These are phyloP conservation scores for Mycena rosella DNA, from an alignment of 768 basidiomycete species.

Conservation along the genomic window DNA sequence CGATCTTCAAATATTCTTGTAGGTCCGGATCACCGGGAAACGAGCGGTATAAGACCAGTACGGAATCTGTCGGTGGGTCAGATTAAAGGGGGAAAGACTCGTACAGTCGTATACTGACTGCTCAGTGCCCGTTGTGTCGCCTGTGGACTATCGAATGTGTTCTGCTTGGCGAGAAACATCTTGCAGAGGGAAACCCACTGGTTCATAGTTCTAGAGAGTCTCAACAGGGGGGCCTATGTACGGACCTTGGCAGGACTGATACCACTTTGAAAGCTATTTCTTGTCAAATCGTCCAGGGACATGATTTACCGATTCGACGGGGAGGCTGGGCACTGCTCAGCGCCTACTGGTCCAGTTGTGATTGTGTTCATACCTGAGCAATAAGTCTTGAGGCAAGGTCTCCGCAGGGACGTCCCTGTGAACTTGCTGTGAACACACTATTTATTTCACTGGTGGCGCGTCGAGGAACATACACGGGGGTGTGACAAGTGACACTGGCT, in stretches of 20 bases:
- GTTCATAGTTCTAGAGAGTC: constrained; percentile 24
- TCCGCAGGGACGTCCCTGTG: no score
- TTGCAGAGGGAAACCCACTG: constrained; percentile 80
- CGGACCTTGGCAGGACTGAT: constrained; percentile 73
- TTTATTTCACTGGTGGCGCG: no score
- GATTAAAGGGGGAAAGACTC: neutral
- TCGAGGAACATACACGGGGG: neutral
- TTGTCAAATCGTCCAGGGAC: constrained; percentile 78
- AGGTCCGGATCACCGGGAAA: constrained; percentile 80
- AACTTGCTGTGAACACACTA: no score
- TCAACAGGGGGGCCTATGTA: constrained; percentile 15
- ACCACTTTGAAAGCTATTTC: constrained; percentile 81
- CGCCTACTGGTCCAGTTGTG: no score
- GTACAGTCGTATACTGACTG: constrained; percentile 59
- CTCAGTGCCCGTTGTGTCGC: constrained; percentile 69
- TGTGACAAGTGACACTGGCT: neutral
- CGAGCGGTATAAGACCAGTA: constrained; percentile 73
- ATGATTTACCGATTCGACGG: no score
- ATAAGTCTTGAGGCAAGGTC: no score
- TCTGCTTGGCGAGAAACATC: constrained; percentile 67
- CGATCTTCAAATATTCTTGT: constrained; percentile 73
- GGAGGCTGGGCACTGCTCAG: no score
- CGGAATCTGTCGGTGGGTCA: constrained; percentile 64
- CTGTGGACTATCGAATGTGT: constrained; percentile 52
- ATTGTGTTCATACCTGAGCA: no score